Evolutionary conservation across 2,329 filamentous ascomycete species (phyloP).

Genomic region (Knoxdaviesia capensis): DNA sequence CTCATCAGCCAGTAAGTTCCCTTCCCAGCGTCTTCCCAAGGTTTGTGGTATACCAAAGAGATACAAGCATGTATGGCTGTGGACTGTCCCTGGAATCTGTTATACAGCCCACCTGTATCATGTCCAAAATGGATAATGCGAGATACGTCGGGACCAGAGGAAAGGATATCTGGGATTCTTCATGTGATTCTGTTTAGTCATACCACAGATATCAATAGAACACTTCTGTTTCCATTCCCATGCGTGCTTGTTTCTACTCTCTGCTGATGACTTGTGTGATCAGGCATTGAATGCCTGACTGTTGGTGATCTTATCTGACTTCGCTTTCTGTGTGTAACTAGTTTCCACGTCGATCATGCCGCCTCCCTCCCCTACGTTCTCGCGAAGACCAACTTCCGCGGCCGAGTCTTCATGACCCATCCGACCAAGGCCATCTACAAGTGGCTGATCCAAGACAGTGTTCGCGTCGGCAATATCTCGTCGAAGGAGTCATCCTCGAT

Average conservation of each 20-base stretch:
- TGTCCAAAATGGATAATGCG: no score
- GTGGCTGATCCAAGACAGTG: conserved; percentile 94
- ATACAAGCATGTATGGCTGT: not conserved
- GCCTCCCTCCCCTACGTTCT: conserved; percentile 94
- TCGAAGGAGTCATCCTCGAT: conserved; percentile 46
- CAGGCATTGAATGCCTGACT: not conserved
- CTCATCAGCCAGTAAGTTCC: conserved; percentile 93
- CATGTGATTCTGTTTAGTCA: no score
- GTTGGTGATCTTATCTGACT: no score
- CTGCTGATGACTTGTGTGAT: not conserved
- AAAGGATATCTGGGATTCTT: no score
- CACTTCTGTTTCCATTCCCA: not conserved
- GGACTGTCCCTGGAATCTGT: no score
- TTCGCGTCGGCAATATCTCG: conserved; percentile 62
- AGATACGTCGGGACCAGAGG: no score
- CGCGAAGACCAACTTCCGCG: conserved; percentile 93
- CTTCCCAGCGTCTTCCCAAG: conserved; percentile 1
- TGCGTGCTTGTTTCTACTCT: not conserved
- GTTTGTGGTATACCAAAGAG: not conserved
- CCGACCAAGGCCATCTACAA: conserved; percentile 99
- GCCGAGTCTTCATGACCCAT: conserved; percentile 97
- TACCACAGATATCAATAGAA: conserved; percentile 2
- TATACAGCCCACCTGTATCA: no score
- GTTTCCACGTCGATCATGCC: conserved; percentile 98
- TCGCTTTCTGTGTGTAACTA: conserved; percentile 15